Percentiles rank a stretch among this genome's conserved stretches.
phyloP scores from a whole-genome alignment of 2,329 filamentous ascomycete species.

The Fusarium caatingaense region DNA sequence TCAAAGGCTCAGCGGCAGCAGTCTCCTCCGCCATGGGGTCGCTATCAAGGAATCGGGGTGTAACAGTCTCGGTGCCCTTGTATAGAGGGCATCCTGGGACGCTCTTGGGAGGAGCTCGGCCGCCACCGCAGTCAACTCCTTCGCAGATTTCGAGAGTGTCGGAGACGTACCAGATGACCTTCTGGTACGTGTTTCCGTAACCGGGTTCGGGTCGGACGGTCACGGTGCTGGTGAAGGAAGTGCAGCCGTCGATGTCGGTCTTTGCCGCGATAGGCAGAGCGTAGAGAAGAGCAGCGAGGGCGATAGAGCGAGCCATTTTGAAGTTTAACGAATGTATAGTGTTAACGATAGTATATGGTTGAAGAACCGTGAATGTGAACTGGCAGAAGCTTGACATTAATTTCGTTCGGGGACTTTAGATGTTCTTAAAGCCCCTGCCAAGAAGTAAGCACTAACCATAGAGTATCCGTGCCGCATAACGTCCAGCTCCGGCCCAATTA shows the following conservation, averaged over 20 bases:
- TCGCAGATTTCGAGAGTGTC: constrained; percentile 4
- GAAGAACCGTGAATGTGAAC: not conserved
- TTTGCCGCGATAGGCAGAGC: not conserved
- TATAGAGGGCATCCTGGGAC: constrained; percentile 5
- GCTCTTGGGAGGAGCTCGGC: constrained; percentile 1
- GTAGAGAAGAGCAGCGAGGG: constrained; percentile 1
- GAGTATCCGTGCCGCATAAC: not conserved
- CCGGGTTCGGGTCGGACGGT: not conserved
- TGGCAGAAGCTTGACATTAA: not conserved
- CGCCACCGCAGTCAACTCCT: constrained; percentile 8
- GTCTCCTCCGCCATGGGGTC: not conserved
- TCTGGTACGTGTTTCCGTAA: constrained; percentile 3
- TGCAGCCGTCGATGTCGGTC: not conserved
- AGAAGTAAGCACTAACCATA: not conserved
- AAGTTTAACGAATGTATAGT: not conserved
- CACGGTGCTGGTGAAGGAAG: constrained; percentile 7
- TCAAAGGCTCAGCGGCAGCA: not conserved
- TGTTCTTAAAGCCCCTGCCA: constrained; percentile 6
- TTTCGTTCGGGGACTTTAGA: not conserved
- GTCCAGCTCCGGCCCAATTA: not conserved
- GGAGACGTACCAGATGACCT: not conserved
- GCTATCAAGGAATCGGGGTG: not conserved
- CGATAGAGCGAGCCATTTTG: constrained; percentile 3
- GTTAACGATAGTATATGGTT: not conserved
- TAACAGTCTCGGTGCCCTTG: constrained; percentile 7